Percentiles rank a stretch among this genome's conserved stretches.
phyloP scores from a whole-genome alignment of 2,329 filamentous ascomycete genomes.

The Hypoxylon sp. region DNA sequence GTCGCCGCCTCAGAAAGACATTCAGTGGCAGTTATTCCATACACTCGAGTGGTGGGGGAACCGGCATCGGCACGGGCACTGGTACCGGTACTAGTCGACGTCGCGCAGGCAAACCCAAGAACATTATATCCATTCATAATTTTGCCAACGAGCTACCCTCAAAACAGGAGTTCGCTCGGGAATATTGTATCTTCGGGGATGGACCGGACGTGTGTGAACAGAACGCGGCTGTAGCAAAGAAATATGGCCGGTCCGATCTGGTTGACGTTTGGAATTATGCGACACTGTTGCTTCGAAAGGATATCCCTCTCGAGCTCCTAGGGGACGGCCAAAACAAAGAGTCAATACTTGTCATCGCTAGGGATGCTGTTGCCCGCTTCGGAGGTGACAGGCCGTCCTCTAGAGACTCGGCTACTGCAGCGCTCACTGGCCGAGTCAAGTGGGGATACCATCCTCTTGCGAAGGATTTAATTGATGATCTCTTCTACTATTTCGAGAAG shows the following conservation, averaged over 20 bases:
- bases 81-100: conserved; percentile 68
- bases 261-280: conserved; percentile 88
- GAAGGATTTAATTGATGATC: conserved; percentile 70
- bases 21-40: conserved; percentile 71
- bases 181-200: conserved; percentile 88
- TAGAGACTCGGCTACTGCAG: conserved; percentile 41
- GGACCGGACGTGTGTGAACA: conserved; percentile 85
- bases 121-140: conserved; percentile 81
- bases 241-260: conserved; percentile 78
- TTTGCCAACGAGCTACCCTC: conserved; percentile 81
- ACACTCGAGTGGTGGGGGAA: conserved; percentile 73
- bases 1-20: conserved; percentile 66
- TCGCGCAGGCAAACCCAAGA: conserved; percentile 68
- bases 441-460: conserved; percentile 78
- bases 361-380: conserved; percentile 67
- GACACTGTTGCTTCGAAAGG: conserved; percentile 81
- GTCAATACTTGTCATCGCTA: conserved; percentile 78
- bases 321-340: conserved; percentile 68
- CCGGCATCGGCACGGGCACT: conserved; percentile 70
- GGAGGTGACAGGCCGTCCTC: conserved; percentile 43
- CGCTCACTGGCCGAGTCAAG: conserved; percentile 72
- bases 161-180: conserved; percentile 80
- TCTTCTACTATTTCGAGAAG: conserved; percentile 75
- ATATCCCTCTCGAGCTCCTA: conserved; percentile 78
- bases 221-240: conserved; percentile 83